These are phyloP conservation scores for Drechslerella coelobrocha DNA, from an alignment of 2,329 filamentous ascomycete species.

Conservation along the genomic window DNA sequence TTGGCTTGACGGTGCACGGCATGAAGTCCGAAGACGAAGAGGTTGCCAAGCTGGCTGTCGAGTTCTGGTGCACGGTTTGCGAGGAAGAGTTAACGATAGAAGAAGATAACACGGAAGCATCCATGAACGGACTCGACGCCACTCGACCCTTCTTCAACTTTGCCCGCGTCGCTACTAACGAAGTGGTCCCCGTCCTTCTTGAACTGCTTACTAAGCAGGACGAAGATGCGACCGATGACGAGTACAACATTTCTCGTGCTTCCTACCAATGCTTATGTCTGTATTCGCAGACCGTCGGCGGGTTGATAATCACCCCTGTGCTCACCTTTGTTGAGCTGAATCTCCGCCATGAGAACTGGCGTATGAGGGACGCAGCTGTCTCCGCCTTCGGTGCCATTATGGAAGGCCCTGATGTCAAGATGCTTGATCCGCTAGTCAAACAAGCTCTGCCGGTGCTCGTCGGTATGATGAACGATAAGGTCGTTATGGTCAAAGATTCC, in stretches of 20 bases:
- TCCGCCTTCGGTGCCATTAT: conserved; percentile 98
- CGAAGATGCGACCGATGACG: conserved; percentile 93
- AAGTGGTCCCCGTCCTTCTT: conserved; percentile 91
- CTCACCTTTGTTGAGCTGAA: conserved; percentile 90
- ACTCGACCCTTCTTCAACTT: conserved; percentile 95
- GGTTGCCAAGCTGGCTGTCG: conserved; percentile 94
- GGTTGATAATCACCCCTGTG: conserved; percentile 82
- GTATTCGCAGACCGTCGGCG: conserved; percentile 88
- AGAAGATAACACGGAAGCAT: conserved; percentile 83
- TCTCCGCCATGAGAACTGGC: conserved; percentile 90
- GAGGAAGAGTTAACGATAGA: conserved; percentile 98
- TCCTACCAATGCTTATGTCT: conserved; percentile 96
- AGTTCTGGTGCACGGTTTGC: conserved; percentile 99
- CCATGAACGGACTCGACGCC: conserved; percentile 65
- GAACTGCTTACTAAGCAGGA: conserved; percentile 93
- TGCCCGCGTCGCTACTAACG: conserved; percentile 85
- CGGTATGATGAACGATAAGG: conserved; percentile 86
- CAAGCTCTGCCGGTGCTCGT: conserved; percentile 92
- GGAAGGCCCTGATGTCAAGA: conserved; percentile 94
- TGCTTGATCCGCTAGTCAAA: conserved; percentile 91
- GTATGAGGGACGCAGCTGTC: conserved; percentile 90
- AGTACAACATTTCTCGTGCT: conserved; percentile 95
- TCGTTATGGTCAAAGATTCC: conserved; percentile 91
- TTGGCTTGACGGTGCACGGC: conserved; percentile 93
- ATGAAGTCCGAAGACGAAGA: conserved; percentile 99